These are phyloP conservation scores for Pulveroboletus sp. DNA, from an alignment of 768 basidiomycete species.

Conservation along the genomic window DNA sequence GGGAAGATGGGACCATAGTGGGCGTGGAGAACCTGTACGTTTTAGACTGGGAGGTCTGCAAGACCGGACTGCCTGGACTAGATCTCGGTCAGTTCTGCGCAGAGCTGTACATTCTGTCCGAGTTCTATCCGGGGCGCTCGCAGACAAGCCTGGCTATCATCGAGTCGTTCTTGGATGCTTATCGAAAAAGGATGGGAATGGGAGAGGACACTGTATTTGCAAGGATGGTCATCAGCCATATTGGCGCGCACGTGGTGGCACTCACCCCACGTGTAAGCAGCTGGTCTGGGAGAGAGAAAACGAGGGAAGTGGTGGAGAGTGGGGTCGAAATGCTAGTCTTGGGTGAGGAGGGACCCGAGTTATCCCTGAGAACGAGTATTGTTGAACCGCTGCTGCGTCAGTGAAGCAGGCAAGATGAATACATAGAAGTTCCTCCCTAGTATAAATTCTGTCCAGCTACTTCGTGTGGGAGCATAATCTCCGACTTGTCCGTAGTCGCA, in stretches of 20 bases:
- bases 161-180: slow-evolving; percentile 43
- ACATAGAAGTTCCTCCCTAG: too few species aligned
- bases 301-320: slow-evolving; percentile 46
- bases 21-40: slow-evolving; percentile 42
- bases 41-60: slow-evolving; percentile 65
- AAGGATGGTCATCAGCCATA: slow-evolving; percentile 40
- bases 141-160: slow-evolving; percentile 37
- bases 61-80: slow-evolving; percentile 50
- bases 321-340: slow-evolving; percentile 45
- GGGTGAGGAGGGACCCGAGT: slow-evolving; percentile 28
- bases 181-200: slow-evolving; percentile 29
- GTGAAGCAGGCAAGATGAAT: too few species aligned
- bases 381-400: slow-evolving; percentile 28
- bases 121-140: slow-evolving; percentile 42
- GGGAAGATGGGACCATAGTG: slow-evolving; percentile 21
- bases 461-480: too few species aligned
- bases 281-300: slow-evolving; percentile 49
- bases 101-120: slow-evolving; percentile 49
- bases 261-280: slow-evolving; percentile 42
- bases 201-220: slow-evolving; percentile 28
- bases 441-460: too few species aligned
- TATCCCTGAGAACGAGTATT: slow-evolving; percentile 26
- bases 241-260: slow-evolving; percentile 53
- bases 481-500: too few species aligned
- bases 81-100: slow-evolving; percentile 66